Evolutionary conservation across 192 early-diverging fungal genomes (phyloP).

Genomic region (Linnemannia schmuckeri): DNA sequence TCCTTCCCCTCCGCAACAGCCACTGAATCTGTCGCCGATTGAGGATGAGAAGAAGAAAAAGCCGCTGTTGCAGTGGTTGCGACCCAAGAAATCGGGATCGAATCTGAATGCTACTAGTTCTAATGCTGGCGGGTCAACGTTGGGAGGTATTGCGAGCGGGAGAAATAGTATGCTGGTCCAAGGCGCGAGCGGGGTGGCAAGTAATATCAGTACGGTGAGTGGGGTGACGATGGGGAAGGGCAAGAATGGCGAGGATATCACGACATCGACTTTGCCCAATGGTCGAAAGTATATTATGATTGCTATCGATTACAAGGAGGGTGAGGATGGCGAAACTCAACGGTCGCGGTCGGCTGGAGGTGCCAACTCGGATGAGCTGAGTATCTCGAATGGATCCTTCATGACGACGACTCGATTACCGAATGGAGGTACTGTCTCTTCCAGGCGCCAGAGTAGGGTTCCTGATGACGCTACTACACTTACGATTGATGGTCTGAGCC

Average conservation of each 20-base stretch:
- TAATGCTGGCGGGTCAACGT: background rate
- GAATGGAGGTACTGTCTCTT: background rate
- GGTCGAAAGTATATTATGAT: slow-evolving; percentile 55
- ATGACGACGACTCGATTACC: slow-evolving; percentile 1
- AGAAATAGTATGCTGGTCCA: slow-evolving; percentile 14
- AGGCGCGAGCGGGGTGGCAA: background rate
- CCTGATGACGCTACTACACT: background rate
- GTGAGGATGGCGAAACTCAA: background rate
- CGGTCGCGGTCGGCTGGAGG: background rate
- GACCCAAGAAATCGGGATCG: slow-evolving; percentile 28
- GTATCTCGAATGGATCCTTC: background rate
- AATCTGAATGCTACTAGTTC: background rate
- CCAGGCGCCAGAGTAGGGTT: slow-evolving; percentile 29
- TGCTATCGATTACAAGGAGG: slow-evolving; percentile 42
- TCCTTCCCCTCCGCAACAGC: slow-evolving; percentile 1
- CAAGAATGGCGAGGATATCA: slow-evolving; percentile 16
- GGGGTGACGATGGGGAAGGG: slow-evolving; percentile 8
- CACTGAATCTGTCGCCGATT: background rate
- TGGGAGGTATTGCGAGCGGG: background rate
- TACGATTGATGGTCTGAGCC: background rate
- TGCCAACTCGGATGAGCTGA: background rate
- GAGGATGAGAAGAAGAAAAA: slow-evolving; percentile 49
- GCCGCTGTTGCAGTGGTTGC: slow-evolving; percentile 25
- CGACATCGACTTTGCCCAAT: slow-evolving; percentile 24
- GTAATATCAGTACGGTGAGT: slow-evolving; percentile 23